Evolutionary conservation across 495 filamentous ascomycete genomes (phyloP).

Genomic region (Amphirosellinia nigrospora): DNA sequence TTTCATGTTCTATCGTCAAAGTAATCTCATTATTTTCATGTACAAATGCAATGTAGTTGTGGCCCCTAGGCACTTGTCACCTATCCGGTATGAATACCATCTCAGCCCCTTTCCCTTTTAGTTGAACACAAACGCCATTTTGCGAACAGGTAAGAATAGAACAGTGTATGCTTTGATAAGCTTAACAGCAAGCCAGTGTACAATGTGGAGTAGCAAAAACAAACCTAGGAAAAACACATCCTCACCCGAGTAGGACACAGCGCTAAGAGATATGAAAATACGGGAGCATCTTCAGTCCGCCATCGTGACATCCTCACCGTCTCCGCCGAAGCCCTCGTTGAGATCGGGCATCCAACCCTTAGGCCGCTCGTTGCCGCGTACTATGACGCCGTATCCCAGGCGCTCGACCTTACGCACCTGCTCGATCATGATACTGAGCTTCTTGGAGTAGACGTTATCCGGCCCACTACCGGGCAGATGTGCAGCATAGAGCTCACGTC

Average conservation of each 20-base stretch:
- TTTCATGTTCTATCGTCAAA: background rate
- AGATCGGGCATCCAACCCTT: conserved; percentile 92
- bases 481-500: conserved; percentile 76
- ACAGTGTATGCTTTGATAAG: background rate
- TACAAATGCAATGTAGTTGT: background rate
- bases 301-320: conserved; percentile 36
- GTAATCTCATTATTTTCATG: background rate
- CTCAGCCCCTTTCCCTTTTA: background rate
- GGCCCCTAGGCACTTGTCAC: background rate
- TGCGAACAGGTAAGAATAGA: background rate
- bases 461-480: conserved; percentile 62
- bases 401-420: conserved; percentile 95
- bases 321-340: conserved; percentile 41
- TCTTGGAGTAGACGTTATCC: conserved; percentile 64
- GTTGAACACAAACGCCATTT: conserved; percentile 1
- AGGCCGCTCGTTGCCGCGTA: conserved; percentile 86
- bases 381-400: conserved; percentile 81
- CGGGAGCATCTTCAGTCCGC: conserved; percentile 6
- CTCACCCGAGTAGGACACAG: background rate
- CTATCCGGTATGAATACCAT: background rate
- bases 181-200: background rate
- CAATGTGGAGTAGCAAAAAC: background rate
- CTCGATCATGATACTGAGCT: conserved; percentile 82
- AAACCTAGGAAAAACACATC: background rate
- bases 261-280: background rate